Base-by-base conservation (phyloP, 306 rosid species). In the Dalbergia oliveri region DNA sequence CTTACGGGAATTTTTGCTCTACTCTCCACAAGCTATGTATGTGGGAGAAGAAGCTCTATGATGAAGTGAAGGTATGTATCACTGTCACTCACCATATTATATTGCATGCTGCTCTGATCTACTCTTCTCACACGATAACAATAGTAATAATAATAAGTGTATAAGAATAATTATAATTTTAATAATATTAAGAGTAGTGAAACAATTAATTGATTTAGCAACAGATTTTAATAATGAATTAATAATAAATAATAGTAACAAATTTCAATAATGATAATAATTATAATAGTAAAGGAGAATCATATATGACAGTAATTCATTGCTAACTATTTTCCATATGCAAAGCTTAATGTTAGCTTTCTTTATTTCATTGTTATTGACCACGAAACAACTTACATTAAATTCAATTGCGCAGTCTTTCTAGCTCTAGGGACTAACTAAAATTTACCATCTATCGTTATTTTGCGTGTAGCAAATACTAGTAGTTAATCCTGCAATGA, bases 41-140 rank as follows among this genome's bases (percentile, higher is more conserved):
- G 78, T 90, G 97, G 97, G 97, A 92, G 88, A 87, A 88, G 80
- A 92, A 92, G 75, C 90, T 92, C 50, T 87, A 90, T 21, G 68
- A 71, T 12, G 94, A 92, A 86, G 94, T 92, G 68, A 90, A 92
- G 97, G 97, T 90, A 50, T 39, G 97, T 90, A 50, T 39, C 31
- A 26, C 15, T 44, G 13, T 62, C 4, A 59, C 4, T 7, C 49
- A 43, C 11, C 49, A 37, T 37, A 6, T 37, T 26, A 26, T 26
- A 26, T 26, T 26, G 31, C 31, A 26, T 37, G 41, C 41, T 37
- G 41, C 41, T 37, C 41, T 37, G 41, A 7, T 37, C 41, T 26
- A 26, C 31, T 26, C 31, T 26, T 26, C 31, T 26, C 31, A 26
- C 31, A 26, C 31, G 31, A 26, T 26, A 26, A 26, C 31, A 26